These are phyloP conservation scores for Boletus sp. DNA, from an alignment of 768 basidiomycete species.

Conservation along the genomic window DNA sequence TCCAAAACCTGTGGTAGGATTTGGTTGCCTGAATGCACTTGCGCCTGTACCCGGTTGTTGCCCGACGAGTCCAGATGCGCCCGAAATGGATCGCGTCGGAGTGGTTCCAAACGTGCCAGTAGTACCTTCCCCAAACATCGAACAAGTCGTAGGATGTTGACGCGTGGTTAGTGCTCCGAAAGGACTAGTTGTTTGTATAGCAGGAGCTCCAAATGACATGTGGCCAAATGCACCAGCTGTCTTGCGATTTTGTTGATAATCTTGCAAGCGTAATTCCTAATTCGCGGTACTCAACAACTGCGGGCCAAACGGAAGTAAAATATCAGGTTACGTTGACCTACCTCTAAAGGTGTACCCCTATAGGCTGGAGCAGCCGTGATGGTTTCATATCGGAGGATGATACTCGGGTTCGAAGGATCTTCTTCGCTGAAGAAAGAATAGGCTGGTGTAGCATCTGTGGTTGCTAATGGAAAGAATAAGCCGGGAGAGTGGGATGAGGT, in stretches of 20 bases:
- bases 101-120: constrained; percentile 23
- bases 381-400: constrained; percentile 71
- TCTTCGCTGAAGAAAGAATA: constrained; percentile 64
- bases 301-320: not conserved
- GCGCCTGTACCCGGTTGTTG: constrained; percentile 38
- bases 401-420: constrained; percentile 47
- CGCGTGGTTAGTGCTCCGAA: constrained; percentile 28
- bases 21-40: constrained; percentile 29
- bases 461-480: constrained; percentile 27
- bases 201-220: constrained; percentile 30
- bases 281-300: constrained; percentile 1
- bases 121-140: constrained; percentile 30
- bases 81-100: constrained; percentile 24
- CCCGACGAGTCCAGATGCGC: constrained; percentile 33
- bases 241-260: constrained; percentile 73
- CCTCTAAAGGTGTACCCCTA: constrained; percentile 74
- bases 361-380: constrained; percentile 81
- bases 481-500: not conserved
- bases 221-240: constrained; percentile 64
- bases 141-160: constrained; percentile 29
- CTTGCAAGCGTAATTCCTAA: constrained; percentile 75
- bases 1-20: constrained; percentile 34
- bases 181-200: constrained; percentile 22
- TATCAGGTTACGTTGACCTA: constrained; percentile 25
- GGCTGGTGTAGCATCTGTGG: constrained; percentile 48